Conservation (phyloP, 2,329 filamentous ascomycete species). For the Davidsoniella australis region DNA sequence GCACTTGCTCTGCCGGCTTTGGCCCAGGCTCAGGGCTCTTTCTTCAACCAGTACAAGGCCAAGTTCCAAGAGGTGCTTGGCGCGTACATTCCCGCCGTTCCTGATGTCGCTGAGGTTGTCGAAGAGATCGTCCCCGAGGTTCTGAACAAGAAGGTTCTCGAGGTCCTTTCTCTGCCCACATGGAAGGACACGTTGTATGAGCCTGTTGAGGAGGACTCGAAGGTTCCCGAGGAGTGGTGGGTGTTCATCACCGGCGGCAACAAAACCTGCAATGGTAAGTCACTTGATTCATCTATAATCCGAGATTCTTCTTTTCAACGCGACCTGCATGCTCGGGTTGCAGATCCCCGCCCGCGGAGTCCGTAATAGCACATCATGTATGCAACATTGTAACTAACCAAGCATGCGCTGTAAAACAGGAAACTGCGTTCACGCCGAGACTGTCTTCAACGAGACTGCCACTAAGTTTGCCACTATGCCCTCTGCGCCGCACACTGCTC, state of each 20-base stretch:
- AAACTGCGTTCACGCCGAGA: slow-evolving; percentile 45
- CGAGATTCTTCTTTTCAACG: not conserved
- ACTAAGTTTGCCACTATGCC: slow-evolving; percentile 43
- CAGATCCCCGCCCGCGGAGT: not conserved
- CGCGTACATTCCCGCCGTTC: slow-evolving; percentile 27
- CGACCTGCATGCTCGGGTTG: not conserved
- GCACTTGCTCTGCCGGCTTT: slow-evolving; percentile 39
- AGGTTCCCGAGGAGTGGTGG: slow-evolving; percentile 59
- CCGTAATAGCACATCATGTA: not conserved
- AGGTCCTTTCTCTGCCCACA: slow-evolving; percentile 44
- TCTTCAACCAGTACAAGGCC: slow-evolving; percentile 40
- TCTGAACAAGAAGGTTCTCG: slow-evolving; percentile 24
- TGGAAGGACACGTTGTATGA: slow-evolving; percentile 52
- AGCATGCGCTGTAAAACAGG: slow-evolving; percentile 24
- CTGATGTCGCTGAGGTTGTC: slow-evolving; percentile 27
- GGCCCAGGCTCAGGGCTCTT: slow-evolving; percentile 33
- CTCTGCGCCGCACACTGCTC: slow-evolving; percentile 47
- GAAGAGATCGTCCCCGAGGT: slow-evolving; percentile 22
- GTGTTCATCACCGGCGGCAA: slow-evolving; percentile 61
- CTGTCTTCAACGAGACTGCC: slow-evolving; percentile 49
- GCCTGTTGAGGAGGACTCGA: slow-evolving; percentile 40
- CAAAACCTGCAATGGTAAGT: slow-evolving; percentile 54
- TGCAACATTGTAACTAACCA: slow-evolving; percentile 13
- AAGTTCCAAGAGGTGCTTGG: slow-evolving; percentile 48
- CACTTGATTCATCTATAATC: not conserved